phyloP scores from a whole-genome alignment of 2,329 filamentous ascomycete genomes.

The Pestalotiopsis sp. region DNA sequence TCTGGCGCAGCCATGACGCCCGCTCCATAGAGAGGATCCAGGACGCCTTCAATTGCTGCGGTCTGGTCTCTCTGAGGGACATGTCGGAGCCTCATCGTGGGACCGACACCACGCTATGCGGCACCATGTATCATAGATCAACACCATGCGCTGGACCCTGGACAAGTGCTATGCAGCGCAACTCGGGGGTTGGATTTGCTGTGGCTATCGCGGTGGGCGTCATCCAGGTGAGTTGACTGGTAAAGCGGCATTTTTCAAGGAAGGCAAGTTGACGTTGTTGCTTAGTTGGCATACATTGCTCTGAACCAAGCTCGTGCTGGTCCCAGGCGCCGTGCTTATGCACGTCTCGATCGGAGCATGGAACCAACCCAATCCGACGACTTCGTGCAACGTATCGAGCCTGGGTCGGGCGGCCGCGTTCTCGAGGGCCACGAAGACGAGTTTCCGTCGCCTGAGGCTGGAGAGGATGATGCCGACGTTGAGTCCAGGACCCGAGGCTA shows the following conservation, averaged over 20 bases:
- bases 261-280: background rate
- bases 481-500: conserved; percentile 6
- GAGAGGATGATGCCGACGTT: background rate
- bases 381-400: background rate
- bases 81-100: conserved; percentile 55
- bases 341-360: background rate
- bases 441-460: background rate
- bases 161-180: conserved; percentile 54
- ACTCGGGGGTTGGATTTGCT: conserved; percentile 55
- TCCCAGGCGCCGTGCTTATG: background rate
- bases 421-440: background rate
- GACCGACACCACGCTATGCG: conserved; percentile 40
- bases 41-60: conserved; percentile 68
- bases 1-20: conserved; percentile 54
- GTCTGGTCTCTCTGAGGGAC: conserved; percentile 58
- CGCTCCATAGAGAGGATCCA: conserved; percentile 60
- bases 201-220: conserved; percentile 55
- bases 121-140: conserved; percentile 45
- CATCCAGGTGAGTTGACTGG: conserved; percentile 49
- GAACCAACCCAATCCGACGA: background rate
- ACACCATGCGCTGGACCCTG: conserved; percentile 55
- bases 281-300: background rate
- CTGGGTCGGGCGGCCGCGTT: background rate
- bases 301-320: background rate
- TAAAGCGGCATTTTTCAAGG: background rate